Evolutionary conservation across 106 monocot genomes (phyloP).

Genomic region (Allium fistulosum): DNA sequence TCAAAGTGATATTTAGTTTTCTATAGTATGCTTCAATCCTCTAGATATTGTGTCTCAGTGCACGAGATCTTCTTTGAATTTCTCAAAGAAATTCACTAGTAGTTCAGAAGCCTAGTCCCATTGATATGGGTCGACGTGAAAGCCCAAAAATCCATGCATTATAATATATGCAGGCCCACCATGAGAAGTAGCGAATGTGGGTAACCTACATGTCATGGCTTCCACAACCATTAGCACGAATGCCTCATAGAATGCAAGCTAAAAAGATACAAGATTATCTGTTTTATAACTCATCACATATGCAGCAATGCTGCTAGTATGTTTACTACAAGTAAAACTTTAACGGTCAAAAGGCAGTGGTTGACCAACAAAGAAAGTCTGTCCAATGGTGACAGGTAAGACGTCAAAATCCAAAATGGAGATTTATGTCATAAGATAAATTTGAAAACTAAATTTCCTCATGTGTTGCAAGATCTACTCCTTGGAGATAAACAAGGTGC

Average conservation of each 20-base stretch:
- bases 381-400: too few relatives aligned
- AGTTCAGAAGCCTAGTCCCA: slow-evolving; percentile 25
- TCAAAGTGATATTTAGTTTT: slow-evolving; percentile 10
- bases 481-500: too few relatives aligned
- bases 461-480: too few relatives aligned
- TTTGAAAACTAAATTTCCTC: too few relatives aligned
- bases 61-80: slow-evolving; percentile 8
- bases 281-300: background rate
- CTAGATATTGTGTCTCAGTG: slow-evolving; percentile 17
- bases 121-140: slow-evolving; percentile 29
- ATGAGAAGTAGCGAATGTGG: slow-evolving; percentile 24
- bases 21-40: slow-evolving; percentile 7
- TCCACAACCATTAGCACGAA: slow-evolving; percentile 33
- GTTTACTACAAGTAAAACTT: too few relatives aligned
- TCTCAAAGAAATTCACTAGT: background rate
- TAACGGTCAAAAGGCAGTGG: too few relatives aligned
- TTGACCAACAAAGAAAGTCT: too few relatives aligned
- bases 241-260: slow-evolving; percentile 37
- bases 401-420: too few relatives aligned
- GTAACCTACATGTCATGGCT: slow-evolving; percentile 29
- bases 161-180: slow-evolving; percentile 37
- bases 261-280: background rate
- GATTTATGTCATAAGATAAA: too few relatives aligned
- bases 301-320: too few relatives aligned
- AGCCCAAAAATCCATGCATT: slow-evolving; percentile 24